These are phyloP conservation scores for Penicillium psychrosexuale DNA, from an alignment of 2,329 filamentous ascomycete species.

Conservation along the genomic window DNA sequence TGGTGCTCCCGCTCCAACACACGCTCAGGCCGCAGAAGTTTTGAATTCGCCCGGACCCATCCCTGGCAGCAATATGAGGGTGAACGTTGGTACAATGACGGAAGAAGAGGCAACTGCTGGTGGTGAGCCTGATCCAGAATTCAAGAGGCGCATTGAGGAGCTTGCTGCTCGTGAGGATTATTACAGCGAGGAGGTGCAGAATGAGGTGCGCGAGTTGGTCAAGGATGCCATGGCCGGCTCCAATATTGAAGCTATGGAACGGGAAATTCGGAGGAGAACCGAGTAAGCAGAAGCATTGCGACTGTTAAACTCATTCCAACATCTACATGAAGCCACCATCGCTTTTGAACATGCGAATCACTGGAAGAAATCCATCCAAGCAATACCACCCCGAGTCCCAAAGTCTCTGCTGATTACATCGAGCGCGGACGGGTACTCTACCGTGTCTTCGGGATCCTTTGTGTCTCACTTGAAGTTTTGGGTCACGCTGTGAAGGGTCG, in stretches of 20 bases:
- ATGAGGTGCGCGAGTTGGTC: constrained; percentile 72
- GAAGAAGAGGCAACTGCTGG: constrained; percentile 56
- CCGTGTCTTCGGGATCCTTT: too few relatives aligned
- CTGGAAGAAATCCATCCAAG: not conserved
- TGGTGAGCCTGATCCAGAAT: constrained; percentile 72
- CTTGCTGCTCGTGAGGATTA: constrained; percentile 82
- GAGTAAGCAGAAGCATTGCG: constrained; percentile 42
- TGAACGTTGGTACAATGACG: constrained; percentile 74
- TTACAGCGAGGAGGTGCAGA: constrained; percentile 74
- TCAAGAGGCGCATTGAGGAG: constrained; percentile 83
- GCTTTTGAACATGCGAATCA: not conserved
- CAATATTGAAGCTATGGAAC: constrained; percentile 57
- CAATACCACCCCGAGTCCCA: not conserved
- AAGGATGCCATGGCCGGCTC: constrained; percentile 73
- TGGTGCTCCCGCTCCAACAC: constrained; percentile 23
- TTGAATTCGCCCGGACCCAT: constrained; percentile 57
- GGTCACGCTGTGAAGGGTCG: not conserved
- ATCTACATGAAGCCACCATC: not conserved
- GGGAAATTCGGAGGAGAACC: constrained; percentile 62
- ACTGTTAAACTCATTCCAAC: not conserved
- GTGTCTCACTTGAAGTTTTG: not conserved
- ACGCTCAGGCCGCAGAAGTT: constrained; percentile 29
- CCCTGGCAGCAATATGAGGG: constrained; percentile 66
- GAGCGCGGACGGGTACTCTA: not conserved
- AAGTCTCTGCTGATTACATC: not conserved